phyloP scores from a whole-genome alignment of 1,284 basidiomycete species.

The Singerocomus inundabilis region DNA sequence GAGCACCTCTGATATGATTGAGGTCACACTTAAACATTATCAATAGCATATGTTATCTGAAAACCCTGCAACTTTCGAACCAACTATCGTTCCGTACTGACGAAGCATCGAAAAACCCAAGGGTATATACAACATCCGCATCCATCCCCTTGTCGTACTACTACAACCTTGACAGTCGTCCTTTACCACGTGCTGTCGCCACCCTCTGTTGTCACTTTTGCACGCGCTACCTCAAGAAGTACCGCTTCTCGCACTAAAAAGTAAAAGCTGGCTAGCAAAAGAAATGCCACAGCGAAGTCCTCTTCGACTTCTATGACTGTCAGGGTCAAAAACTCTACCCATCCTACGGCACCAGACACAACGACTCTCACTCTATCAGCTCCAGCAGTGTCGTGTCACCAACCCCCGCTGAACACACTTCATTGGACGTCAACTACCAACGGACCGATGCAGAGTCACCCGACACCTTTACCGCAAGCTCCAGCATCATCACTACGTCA shows the following conservation, averaged over 20 bases:
- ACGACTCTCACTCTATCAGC: background rate
- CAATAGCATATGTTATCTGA: slow-evolving; percentile 2
- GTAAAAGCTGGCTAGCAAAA: background rate
- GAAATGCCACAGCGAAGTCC: background rate
- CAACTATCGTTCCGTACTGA: slow-evolving; percentile 12
- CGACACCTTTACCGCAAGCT: background rate
- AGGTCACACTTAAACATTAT: background rate
- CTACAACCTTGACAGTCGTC: background rate
- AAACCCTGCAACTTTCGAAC: slow-evolving; percentile 14
- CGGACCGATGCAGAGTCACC: background rate
- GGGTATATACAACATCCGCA: slow-evolving; percentile 12
- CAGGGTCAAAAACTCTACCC: background rate
- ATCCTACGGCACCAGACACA: background rate
- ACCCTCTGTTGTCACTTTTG: no score
- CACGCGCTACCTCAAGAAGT: no score
- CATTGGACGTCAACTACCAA: background rate
- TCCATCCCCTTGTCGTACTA: no score
- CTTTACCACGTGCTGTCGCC: background rate
- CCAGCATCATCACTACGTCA: background rate
- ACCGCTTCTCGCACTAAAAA: background rate
- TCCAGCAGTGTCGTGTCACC: background rate
- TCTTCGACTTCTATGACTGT: no score
- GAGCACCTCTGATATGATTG: background rate
- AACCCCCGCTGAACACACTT: background rate
- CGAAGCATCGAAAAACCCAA: slow-evolving; percentile 19